Evolutionary conservation across 345 rosid genomes (phyloP), one percentile per base, ranked within the genome.

Genomic region (Moricandia moricandioides): DNA sequence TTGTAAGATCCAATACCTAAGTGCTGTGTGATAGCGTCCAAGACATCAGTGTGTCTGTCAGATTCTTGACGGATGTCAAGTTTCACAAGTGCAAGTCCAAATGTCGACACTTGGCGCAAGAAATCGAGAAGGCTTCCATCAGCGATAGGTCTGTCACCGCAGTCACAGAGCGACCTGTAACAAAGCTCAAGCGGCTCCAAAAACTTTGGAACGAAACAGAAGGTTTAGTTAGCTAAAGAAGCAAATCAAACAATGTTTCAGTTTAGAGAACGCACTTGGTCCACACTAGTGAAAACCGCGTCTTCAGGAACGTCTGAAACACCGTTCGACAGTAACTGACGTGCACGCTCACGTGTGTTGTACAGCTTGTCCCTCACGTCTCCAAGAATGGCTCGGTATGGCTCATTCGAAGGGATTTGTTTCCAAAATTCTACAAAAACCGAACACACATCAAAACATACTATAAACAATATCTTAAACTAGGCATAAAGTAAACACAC

Each of bases 111-210:
- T 84, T 95, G 97, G 37, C 98, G 85, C 67, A 95, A 73, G 86
- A 95, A 95, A 83, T 95, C 99, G 30, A 95, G 97, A 14, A 95
- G 89, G 87, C 96, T 92, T 64, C 99, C 99, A 73, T 95, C 99
- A 43, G 99, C 99, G 63, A 95, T 90, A 61, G 97, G 81, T 54
- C 86, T 86, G 82, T 95, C 99, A 67, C 97, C 97, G 34, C 91
- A 86, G 30, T 84, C 81, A 47, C 97, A 89, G 13, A 92, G 93
- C 1, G 99, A 95, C 72, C 90, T 82, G 83, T 92, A 95, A 73
- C 98, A 90, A 67, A 95, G 99, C 74, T 92, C 99, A 78, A 95
- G 97, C 59, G 99, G 99, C 87, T 90, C 97, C 89, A 95, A 75
- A 70, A 95, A 88, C 99, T 89, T 61, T 65, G 73, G 49, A 63